Evolutionary conservation across 2,329 filamentous ascomycete species (phyloP).

Genomic region (Cercospora sp.): DNA sequence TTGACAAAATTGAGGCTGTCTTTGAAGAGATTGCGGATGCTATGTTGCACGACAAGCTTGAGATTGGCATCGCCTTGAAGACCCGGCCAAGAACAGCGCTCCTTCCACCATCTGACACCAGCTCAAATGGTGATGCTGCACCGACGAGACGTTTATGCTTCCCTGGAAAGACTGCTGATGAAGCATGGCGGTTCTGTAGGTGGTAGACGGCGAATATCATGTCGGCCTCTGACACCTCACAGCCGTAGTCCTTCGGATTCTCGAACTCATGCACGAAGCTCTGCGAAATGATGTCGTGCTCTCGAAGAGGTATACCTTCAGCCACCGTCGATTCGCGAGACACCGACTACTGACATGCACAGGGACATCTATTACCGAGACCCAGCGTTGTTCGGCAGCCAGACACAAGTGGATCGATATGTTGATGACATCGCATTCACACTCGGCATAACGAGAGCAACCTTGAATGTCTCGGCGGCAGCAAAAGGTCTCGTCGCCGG

Average conservation of each 20-base stretch:
- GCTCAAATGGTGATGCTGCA: constrained; percentile 12
- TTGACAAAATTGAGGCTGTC: constrained; percentile 58
- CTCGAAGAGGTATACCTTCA: constrained; percentile 56
- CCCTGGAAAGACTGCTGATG: constrained; percentile 56
- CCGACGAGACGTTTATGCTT: constrained; percentile 44
- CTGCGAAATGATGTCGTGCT: constrained; percentile 51
- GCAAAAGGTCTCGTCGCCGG: constrained; percentile 72
- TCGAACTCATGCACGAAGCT: constrained; percentile 57
- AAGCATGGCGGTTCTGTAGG: constrained; percentile 61
- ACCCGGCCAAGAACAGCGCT: constrained; percentile 27
- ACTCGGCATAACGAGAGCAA: constrained; percentile 62
- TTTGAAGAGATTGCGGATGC: constrained; percentile 55
- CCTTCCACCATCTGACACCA: too few species aligned
- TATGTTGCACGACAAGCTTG: constrained; percentile 47
- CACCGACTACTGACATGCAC: constrained; percentile 19
- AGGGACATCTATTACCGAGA: constrained; percentile 82
- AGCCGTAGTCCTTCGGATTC: constrained; percentile 58
- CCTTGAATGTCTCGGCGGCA: constrained; percentile 71
- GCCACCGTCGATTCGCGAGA: not conserved
- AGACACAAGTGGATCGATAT: constrained; percentile 67
- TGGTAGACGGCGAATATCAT: not conserved
- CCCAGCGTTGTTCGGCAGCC: constrained; percentile 68
- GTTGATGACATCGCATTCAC: constrained; percentile 75
- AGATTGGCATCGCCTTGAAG: constrained; percentile 54
- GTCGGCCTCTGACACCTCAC: constrained; percentile 8